Evolutionary conservation across 2,329 filamentous ascomycete species (phyloP), one percentile per base, ranked within the genome.

Genomic region (Cyanodermella asteris): DNA sequence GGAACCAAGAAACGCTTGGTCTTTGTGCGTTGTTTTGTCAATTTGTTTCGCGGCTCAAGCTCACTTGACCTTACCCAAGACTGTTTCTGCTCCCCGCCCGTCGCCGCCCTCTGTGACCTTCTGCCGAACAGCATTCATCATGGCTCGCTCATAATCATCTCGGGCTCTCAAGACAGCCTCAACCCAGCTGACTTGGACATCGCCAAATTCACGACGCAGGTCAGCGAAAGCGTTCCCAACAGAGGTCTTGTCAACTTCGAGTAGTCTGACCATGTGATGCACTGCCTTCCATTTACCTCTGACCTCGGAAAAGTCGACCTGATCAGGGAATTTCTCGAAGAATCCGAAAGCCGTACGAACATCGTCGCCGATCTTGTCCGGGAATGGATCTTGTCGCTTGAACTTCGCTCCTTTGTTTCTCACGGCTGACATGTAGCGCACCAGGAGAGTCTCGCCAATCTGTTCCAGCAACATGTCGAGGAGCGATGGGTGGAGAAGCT

Each of bases 281-380:
- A 90, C 80, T 11, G 81, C 78, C 27, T 81, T 66, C 87, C 87
- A 97, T 36, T 82, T 87, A 44, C 77, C 63, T 53, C 84, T 91
- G 48, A 97, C 80, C 16, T 64, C 61, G 24, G 61, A 59, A 31
- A 75, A 68, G n/a, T n/a, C n/a, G n/a, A n/a, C n/a, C n/a, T n/a
- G n/a, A 26, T 76, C 75, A 6, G 62, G 60, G 37, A 72, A 74
- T 25, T 57, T 58, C 35, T 69, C 61, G 52, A 94, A 93, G 50
- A 87, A 91, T 31, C 74, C 74, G 42, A 94, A 94, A 1, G 80
- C 80, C 0, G 78, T 78, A 23, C 80, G 62, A 26, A 97, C 69
- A 45, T 97, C 87, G 49, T 90, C 78, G 50, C 80, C 81, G 53
- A 94, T 73, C 53, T 91, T 91, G 35, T 91, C 80, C 29, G 74